Base-by-base conservation (phyloP, 2,329 filamentous ascomycete genomes). In the Colletotrichum incanum region DNA sequence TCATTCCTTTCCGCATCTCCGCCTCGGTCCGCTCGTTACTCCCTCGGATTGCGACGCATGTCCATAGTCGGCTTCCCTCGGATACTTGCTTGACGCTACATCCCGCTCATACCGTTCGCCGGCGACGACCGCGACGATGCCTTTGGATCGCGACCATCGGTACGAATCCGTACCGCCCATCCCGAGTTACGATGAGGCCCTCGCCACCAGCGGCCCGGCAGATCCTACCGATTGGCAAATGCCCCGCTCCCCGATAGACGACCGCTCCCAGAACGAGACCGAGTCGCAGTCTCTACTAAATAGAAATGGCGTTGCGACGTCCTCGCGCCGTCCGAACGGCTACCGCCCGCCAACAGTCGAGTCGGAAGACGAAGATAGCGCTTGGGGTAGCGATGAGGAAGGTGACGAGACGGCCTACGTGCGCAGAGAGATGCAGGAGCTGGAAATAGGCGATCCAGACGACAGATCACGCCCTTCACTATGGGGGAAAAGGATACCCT, bases 261-360 rank as follows among this genome's bases (percentile, higher is more conserved):
- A 90, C 78, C 89, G 92, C 81, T 86, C 89, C 78, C 90, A 90
- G 79, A 88, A 91, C 81, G 91, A 94, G 79, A 89, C 90, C 66
- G 94, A 97, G 82, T 89, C 93, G 82, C 92, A 95, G 82, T 93
- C 92, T 7, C 89, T 98, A 34, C 87, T 97, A 50, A 86, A 87
- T 67, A 55, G 67, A 31, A 83, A 82, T 74, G 84, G 80, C 67
- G 79, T 78, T 45, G 75, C 81, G 8, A 79, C 82, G 34, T 81
- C 82, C 11, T 83, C 84, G 45, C 82, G 85, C 68, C 84, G 86
- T 71, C 84, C 85, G 47, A 80, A 81, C 58, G 91, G 91, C 74
- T 98, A 98, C 82, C 91, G 91, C 41, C 89, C 92, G 47, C 95
- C 96, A 1, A 95, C 93, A 1, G 95, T 96, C 74, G 93, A 96